Conservation (phyloP, 2,329 filamentous ascomycete species). For the Arthrobotrys sphaeroides region DNA sequence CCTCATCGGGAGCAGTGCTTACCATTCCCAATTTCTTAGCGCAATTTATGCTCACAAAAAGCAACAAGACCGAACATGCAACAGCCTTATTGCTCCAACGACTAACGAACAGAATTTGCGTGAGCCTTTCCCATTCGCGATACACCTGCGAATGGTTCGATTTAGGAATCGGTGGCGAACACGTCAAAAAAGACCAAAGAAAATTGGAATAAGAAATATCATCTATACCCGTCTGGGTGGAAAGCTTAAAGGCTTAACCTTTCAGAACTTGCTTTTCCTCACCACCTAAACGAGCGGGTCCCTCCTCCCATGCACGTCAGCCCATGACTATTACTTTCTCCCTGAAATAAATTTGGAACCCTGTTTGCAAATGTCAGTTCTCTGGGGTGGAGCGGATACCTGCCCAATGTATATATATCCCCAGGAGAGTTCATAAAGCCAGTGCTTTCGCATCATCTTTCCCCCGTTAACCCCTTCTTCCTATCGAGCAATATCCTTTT, state of each 20-base stretch:
- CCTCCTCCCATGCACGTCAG: slow-evolving; percentile 28
- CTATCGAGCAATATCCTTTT: slow-evolving; percentile 8
- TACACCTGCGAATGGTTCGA: background rate
- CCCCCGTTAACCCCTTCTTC: background rate
- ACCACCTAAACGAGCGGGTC: slow-evolving; percentile 11
- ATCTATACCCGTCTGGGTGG: background rate
- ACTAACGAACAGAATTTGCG: background rate
- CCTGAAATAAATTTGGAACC: slow-evolving; percentile 47
- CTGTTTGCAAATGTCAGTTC: slow-evolving; percentile 23
- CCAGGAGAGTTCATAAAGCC: slow-evolving; percentile 14
- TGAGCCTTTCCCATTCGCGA: background rate
- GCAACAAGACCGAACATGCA: slow-evolving; percentile 9
- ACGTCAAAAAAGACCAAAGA: slow-evolving; percentile 22
- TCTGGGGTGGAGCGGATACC: slow-evolving; percentile 13
- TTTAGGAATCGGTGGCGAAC: background rate
- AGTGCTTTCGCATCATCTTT: slow-evolving; percentile 3
- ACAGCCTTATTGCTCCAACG: slow-evolving; percentile 1
- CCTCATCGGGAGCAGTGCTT: slow-evolving; percentile 18
- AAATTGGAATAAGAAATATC: background rate
- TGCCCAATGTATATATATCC: slow-evolving; percentile 36
- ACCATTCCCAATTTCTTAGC: slow-evolving; percentile 11
- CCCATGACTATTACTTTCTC: slow-evolving; percentile 34
- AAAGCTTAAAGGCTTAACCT: slow-evolving; percentile 27
- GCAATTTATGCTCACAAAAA: slow-evolving; percentile 31
- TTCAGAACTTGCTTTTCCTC: slow-evolving; percentile 34